Evolutionary conservation across 306 rosid species (phyloP).

Genomic region (Prunus mongolica): DNA sequence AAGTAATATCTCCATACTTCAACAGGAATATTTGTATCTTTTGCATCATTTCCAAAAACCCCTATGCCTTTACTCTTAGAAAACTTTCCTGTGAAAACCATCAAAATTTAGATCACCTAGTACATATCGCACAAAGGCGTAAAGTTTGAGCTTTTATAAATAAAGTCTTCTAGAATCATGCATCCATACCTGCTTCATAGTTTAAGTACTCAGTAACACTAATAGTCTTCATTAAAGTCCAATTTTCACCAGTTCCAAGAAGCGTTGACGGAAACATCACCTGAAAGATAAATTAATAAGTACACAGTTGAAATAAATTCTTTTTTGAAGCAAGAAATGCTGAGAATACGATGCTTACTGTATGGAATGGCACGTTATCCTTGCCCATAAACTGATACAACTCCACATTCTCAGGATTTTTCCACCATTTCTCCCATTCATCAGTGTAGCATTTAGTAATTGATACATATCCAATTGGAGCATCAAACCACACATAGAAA

Average conservation of each 20-base stretch:
- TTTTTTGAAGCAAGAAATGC: neutral
- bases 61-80: slow-evolving; percentile 88
- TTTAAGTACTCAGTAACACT: slow-evolving; percentile 96
- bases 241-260: slow-evolving; percentile 83
- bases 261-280: slow-evolving; percentile 96
- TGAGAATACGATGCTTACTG: slow-evolving; percentile 43
- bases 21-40: slow-evolving; percentile 83
- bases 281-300: slow-evolving; percentile 29
- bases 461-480: slow-evolving; percentile 91
- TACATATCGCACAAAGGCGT: neutral
- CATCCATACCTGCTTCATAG: slow-evolving; percentile 71
- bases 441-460: slow-evolving; percentile 86
- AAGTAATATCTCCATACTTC: slow-evolving; percentile 99
- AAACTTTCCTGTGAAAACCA: slow-evolving; percentile 64
- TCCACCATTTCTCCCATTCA: slow-evolving; percentile 99
- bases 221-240: slow-evolving; percentile 97
- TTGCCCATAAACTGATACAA: slow-evolving; percentile 96
- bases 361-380: slow-evolving; percentile 99
- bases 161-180: neutral
- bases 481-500: slow-evolving; percentile 98
- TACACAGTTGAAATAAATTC: neutral
- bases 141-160: neutral
- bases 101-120: neutral
- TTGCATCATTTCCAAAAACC: slow-evolving; percentile 94
- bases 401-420: slow-evolving; percentile 91